These are phyloP conservation scores for Lactarius evosmus DNA, from an alignment of 768 basidiomycete species.

Conservation along the genomic window DNA sequence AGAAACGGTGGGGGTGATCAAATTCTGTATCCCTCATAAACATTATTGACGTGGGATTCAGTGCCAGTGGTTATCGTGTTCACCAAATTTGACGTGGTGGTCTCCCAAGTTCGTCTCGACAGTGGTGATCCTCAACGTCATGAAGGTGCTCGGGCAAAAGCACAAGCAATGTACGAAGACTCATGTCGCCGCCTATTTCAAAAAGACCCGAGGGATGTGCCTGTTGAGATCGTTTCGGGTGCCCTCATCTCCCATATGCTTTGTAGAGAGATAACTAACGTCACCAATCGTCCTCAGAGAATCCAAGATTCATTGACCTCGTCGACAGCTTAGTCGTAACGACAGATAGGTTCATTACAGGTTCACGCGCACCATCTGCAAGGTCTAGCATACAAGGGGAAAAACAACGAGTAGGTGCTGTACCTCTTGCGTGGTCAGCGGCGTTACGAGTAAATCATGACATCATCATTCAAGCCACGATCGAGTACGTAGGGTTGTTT, in stretches of 20 bases:
- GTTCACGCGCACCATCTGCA: not conserved
- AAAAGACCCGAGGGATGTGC: not conserved
- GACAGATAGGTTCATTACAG: constrained; percentile 1
- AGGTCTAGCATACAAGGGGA: not conserved
- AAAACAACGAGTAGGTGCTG: not conserved
- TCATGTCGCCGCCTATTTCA: not conserved
- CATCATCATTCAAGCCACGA: not conserved
- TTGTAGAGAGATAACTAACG: not conserved
- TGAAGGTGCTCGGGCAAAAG: not conserved
- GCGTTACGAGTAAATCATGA: not conserved
- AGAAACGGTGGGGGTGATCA: not conserved
- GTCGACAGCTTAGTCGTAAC: not conserved
- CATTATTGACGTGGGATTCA: not conserved
- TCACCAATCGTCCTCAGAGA: not conserved
- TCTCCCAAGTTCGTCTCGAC: not conserved
- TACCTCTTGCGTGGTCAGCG: not conserved
- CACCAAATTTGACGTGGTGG: constrained; percentile 12
- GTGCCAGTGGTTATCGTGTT: constrained; percentile 8
- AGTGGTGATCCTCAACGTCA: not conserved
- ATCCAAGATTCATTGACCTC: not conserved
- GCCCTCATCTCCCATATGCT: not conserved
- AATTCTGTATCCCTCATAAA: not conserved
- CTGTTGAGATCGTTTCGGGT: constrained; percentile 14
- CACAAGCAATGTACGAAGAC: not conserved
- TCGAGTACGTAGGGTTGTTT: not conserved